phyloP scores from a whole-genome alignment of 2,329 filamentous ascomycete species.

The Fusarium heterosporum region DNA sequence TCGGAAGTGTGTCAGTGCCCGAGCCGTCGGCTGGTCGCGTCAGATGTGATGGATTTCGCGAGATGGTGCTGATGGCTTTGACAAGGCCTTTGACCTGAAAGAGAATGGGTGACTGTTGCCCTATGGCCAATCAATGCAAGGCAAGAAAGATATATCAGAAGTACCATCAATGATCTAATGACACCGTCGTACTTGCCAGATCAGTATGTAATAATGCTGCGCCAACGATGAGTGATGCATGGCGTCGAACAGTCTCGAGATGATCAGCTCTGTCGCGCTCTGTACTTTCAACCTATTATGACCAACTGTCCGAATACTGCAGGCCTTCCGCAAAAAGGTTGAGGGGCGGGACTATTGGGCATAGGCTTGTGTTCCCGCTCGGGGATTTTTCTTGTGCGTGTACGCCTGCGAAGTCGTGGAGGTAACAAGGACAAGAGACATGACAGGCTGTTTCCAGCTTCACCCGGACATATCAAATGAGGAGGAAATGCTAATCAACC shows the following conservation, averaged over 20 bases:
- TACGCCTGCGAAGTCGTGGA: slow-evolving; percentile 54
- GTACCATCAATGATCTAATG: background rate
- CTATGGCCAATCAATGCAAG: background rate
- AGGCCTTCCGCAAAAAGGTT: slow-evolving; percentile 23
- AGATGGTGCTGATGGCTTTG: slow-evolving; percentile 17
- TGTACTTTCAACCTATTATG: slow-evolving; percentile 18
- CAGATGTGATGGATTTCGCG: slow-evolving; percentile 31
- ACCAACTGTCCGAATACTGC: slow-evolving; percentile 7
- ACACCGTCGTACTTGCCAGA: background rate
- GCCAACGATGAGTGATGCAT: slow-evolving; percentile 3
- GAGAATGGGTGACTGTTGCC: background rate
- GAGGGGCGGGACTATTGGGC: slow-evolving; percentile 37
- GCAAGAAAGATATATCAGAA: background rate
- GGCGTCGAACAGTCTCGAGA: slow-evolving; percentile 11
- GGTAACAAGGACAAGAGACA: slow-evolving; percentile 47
- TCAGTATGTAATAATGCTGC: slow-evolving; percentile 10
- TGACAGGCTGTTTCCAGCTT: slow-evolving; percentile 39
- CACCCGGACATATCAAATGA: slow-evolving; percentile 7
- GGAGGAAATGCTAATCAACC: slow-evolving; percentile 11
- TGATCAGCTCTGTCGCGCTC: slow-evolving; percentile 19
- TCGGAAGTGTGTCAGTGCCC: slow-evolving; percentile 25
- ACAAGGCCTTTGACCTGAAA: slow-evolving; percentile 18
- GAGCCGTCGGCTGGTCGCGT: slow-evolving; percentile 41
- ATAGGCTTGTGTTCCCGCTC: slow-evolving; percentile 52
- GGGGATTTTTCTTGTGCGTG: slow-evolving; percentile 56